Conservation (phyloP, 2,329 filamentous ascomycete genomes). For the Decorospora gaudefroyi region DNA sequence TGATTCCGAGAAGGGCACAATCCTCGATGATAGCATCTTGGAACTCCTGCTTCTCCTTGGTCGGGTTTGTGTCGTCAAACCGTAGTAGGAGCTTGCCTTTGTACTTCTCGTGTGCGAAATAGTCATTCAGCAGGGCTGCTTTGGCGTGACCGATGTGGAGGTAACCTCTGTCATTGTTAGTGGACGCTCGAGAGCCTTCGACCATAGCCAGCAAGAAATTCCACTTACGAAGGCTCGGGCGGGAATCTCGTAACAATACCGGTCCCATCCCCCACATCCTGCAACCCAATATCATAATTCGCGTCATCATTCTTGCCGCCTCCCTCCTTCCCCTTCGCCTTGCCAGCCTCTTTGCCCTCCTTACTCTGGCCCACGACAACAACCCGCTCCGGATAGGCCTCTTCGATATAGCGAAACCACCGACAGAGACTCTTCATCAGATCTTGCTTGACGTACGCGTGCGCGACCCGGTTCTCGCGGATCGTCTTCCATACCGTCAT, state of each 20-base stretch:
- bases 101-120: slow-evolving; percentile 93
- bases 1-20: slow-evolving; percentile 86
- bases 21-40: slow-evolving; percentile 94
- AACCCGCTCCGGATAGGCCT: slow-evolving; percentile 76
- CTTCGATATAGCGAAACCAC: slow-evolving; percentile 88
- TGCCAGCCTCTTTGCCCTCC: slow-evolving; percentile 61
- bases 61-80: slow-evolving; percentile 96
- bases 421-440: slow-evolving; percentile 75
- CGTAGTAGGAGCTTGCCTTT: slow-evolving; percentile 87
- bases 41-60: slow-evolving; percentile 96
- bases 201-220: not conserved
- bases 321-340: slow-evolving; percentile 67
- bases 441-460: slow-evolving; percentile 78
- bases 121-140: slow-evolving; percentile 90
- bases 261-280: slow-evolving; percentile 74
- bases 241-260: slow-evolving; percentile 89
- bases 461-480: slow-evolving; percentile 80
- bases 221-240: slow-evolving; percentile 81
- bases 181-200: slow-evolving; percentile 4
- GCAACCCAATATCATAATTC: slow-evolving; percentile 86
- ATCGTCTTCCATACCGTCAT: slow-evolving; percentile 82
- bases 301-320: slow-evolving; percentile 72
- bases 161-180: slow-evolving; percentile 62
- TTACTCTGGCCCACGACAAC: slow-evolving; percentile 59
- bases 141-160: slow-evolving; percentile 96